These are phyloP conservation scores for Arthromyces matolae DNA, from an alignment of 768 basidiomycete species.

Conservation along the genomic window DNA sequence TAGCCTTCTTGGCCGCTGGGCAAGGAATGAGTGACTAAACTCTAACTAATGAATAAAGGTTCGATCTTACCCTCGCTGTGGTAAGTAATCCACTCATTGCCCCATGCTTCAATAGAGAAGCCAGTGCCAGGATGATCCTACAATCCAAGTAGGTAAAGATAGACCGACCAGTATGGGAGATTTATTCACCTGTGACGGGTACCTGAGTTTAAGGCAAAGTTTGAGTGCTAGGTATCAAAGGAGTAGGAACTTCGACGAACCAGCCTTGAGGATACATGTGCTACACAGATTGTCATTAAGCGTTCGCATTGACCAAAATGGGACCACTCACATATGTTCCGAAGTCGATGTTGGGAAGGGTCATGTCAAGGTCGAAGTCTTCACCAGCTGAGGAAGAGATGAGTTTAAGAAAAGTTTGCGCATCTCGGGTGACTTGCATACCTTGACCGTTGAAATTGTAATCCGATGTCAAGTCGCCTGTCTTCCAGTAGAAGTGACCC, in stretches of 20 bases:
- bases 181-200: conserved; percentile 30
- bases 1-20: conserved; percentile 45
- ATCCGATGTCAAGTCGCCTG: conserved; percentile 41
- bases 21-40: neutral
- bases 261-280: conserved; percentile 43
- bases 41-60: neutral
- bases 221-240: neutral
- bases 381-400: conserved; percentile 53
- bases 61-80: conserved; percentile 41
- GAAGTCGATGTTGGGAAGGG: conserved; percentile 52
- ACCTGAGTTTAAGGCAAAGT: conserved; percentile 27
- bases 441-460: conserved; percentile 58
- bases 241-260: conserved; percentile 21
- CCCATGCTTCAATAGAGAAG: conserved; percentile 47
- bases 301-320: conserved; percentile 1
- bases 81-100: conserved; percentile 54
- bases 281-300: conserved; percentile 26
- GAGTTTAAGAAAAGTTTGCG: no score
- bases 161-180: neutral
- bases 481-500: conserved; percentile 51
- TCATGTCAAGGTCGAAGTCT: conserved; percentile 48
- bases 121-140: conserved; percentile 48
- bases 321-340: conserved; percentile 43
- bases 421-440: conserved; percentile 16
- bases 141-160: neutral